Percentiles rank a stretch among this genome's conserved stretches.
These are phyloP conservation scores for Phoenix dactylifera DNA, from an alignment of 176 grass and related monocot genomes.

Conservation along the genomic window DNA sequence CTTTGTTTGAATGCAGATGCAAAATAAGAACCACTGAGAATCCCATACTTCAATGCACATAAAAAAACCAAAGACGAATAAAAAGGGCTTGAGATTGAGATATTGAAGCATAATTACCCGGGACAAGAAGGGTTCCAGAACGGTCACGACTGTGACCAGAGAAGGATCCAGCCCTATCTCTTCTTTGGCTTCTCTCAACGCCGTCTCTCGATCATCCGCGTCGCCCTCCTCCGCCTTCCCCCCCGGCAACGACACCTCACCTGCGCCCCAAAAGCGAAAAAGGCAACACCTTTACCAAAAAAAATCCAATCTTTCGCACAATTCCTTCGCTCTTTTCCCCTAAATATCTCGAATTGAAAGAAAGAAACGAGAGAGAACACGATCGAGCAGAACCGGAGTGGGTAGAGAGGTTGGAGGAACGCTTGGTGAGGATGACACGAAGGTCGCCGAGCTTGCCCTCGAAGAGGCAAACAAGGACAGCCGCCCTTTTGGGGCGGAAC, in stretches of 20 bases:
- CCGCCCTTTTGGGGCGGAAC: slow-evolving; percentile 45
- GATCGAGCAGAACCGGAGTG: slow-evolving; percentile 38
- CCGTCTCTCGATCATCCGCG: slow-evolving; percentile 51
- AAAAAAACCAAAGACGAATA: too few relatives aligned
- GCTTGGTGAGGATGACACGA: slow-evolving; percentile 61
- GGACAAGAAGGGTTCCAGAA: slow-evolving; percentile 57
- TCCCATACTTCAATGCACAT: too few relatives aligned
- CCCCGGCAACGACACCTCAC: slow-evolving; percentile 70
- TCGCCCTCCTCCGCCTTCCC: slow-evolving; percentile 63
- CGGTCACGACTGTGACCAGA: slow-evolving; percentile 39
- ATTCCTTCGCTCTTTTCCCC: background rate
- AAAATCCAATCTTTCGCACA: background rate
- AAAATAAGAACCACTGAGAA: too few relatives aligned
- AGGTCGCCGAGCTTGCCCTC: slow-evolving; percentile 36
- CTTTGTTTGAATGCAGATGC: too few relatives aligned
- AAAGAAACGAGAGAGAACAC: background rate
- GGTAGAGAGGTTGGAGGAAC: slow-evolving; percentile 47
- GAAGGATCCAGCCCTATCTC: slow-evolving; percentile 60
- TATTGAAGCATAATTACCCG: slow-evolving; percentile 23
- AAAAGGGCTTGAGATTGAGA: too few relatives aligned
- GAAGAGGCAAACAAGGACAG: slow-evolving; percentile 62
- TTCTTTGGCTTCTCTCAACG: slow-evolving; percentile 53
- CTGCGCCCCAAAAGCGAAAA: slow-evolving; percentile 20
- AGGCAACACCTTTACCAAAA: background rate
- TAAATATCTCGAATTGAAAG: background rate